Conservation (phyloP, 2,329 filamentous ascomycete genomes). For the Knufia petricola region DNA sequence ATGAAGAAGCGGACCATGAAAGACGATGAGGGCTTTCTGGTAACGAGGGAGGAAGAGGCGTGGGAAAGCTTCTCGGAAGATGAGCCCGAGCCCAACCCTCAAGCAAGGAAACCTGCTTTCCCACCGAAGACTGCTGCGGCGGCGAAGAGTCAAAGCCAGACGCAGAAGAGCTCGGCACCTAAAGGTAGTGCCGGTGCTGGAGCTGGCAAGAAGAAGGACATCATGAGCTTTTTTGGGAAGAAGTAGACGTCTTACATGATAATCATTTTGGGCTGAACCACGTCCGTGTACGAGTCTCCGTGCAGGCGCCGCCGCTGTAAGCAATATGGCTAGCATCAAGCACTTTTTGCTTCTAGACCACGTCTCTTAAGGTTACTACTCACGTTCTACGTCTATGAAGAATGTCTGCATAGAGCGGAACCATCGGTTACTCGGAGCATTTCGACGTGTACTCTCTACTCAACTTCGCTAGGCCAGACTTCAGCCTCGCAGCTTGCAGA, state of each 20-base stretch:
- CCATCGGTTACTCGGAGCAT: too few species aligned
- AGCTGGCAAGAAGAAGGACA: conserved; percentile 47
- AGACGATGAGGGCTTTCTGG: conserved; percentile 84
- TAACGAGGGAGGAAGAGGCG: conserved; percentile 70
- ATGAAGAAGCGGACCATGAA: conserved; percentile 81
- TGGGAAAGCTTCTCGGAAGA: conserved; percentile 96
- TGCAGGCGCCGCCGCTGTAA: too few species aligned
- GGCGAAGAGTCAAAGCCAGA: conserved; percentile 17
- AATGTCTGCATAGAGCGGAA: too few species aligned
- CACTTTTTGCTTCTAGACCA: too few species aligned
- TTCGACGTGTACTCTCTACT: too few species aligned
- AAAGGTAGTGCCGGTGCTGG: conserved; percentile 15
- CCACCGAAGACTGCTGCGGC: not conserved
- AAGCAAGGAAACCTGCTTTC: conserved; percentile 8
- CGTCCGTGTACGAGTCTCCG: too few species aligned
- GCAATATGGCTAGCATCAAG: too few species aligned
- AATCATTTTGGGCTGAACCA: not conserved
- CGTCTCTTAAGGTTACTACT: too few species aligned
- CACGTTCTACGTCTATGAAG: too few species aligned
- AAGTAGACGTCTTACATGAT: conserved; percentile 41
- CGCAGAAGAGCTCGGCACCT: conserved; percentile 44
- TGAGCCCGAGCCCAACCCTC: conserved; percentile 50
- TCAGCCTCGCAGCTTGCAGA: too few species aligned
- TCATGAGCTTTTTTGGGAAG: conserved; percentile 88
- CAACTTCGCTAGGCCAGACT: too few species aligned